Percentiles rank a stretch among this genome's conserved stretches.
Conservation (phyloP, 164 flowering plant species). For the Piper betle region DNA sequence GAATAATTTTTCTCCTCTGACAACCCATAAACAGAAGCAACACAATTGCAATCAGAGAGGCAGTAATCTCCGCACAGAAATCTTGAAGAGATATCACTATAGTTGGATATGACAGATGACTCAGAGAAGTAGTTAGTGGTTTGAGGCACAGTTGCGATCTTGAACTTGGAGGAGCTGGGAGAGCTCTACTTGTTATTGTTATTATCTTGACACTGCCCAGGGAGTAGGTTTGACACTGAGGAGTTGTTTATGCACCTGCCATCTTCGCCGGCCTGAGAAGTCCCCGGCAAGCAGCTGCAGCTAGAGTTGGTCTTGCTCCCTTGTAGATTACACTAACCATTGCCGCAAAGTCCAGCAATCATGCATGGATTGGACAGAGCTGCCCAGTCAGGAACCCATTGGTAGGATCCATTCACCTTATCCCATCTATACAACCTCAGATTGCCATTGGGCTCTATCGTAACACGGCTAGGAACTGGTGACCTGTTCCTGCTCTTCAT, state of each 20-base stretch:
- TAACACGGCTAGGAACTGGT: constrained; percentile 34
- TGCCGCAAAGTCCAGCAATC: constrained; percentile 86
- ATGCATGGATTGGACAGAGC: constrained; percentile 80
- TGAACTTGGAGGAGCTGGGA: constrained; percentile 16
- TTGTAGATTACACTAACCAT: constrained; percentile 66
- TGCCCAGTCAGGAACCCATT: constrained; percentile 92
- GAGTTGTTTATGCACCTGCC: constrained; percentile 23
- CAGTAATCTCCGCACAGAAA: constrained; percentile 72
- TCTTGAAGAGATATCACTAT: constrained; percentile 37
- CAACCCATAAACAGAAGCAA: constrained; percentile 81
- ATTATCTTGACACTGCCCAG: not conserved
- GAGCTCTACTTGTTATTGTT: no score
- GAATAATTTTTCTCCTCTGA: constrained; percentile 71
- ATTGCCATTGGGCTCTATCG: constrained; percentile 67
- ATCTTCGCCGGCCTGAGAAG: constrained; percentile 14
- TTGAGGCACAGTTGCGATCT: constrained; percentile 37
- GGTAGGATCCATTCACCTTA: constrained; percentile 51
- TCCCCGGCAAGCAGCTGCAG: constrained; percentile 63
- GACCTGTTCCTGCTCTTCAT: constrained; percentile 25
- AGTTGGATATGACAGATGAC: constrained; percentile 56
- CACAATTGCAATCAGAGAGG: constrained; percentile 61
- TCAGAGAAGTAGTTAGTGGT: constrained; percentile 63
- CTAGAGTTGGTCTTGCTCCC: constrained; percentile 53
- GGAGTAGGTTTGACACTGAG: constrained; percentile 6
- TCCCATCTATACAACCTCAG: constrained; percentile 69